These are phyloP conservation scores for Blumeriella jaapii DNA, from an alignment of 2,329 filamentous ascomycete genomes.

Conservation along the genomic window DNA sequence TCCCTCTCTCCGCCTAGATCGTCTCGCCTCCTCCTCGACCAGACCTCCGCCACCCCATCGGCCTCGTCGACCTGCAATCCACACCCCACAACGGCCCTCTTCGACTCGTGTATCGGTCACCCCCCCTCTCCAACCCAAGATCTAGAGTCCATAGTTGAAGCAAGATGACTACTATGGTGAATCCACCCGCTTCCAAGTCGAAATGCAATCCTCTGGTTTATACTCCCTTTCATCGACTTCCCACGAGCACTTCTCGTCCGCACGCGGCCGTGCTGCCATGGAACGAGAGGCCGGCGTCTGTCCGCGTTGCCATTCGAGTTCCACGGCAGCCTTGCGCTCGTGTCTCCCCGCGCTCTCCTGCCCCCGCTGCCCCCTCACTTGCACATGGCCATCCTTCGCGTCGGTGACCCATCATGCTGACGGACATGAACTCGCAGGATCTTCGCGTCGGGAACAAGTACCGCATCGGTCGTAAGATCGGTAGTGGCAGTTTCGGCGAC, in stretches of 20 bases:
- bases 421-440: conserved; percentile 50
- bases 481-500: conserved; percentile 93
- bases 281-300: conserved; percentile 12
- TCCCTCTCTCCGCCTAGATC: conserved; percentile 11
- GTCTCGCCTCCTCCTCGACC: conserved; percentile 6
- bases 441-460: conserved; percentile 99
- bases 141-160: conserved; percentile 27
- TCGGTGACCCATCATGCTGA: no score
- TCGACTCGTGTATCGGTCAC: conserved; percentile 26
- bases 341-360: not conserved
- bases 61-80: conserved; percentile 12
- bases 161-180: conserved; percentile 54
- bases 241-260: conserved; percentile 24
- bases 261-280: conserved; percentile 15
- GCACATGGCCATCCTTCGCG: no score
- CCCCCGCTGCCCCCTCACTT: conserved; percentile 1
- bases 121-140: conserved; percentile 22
- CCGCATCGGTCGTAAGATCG: conserved; percentile 98
- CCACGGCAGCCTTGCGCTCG: conserved; percentile 1
- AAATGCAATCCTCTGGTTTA: conserved; percentile 29
- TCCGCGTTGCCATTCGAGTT: conserved; percentile 3
- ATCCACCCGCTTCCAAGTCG: conserved; percentile 29
- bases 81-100: conserved; percentile 6
- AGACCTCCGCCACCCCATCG: conserved; percentile 6
- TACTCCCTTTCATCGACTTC: conserved; percentile 30